Evolutionary conservation across 371 early-diverging fungal species (phyloP), one percentile per base, ranked within the genome.

Genomic region (Lichtheimia hyalospora): DNA sequence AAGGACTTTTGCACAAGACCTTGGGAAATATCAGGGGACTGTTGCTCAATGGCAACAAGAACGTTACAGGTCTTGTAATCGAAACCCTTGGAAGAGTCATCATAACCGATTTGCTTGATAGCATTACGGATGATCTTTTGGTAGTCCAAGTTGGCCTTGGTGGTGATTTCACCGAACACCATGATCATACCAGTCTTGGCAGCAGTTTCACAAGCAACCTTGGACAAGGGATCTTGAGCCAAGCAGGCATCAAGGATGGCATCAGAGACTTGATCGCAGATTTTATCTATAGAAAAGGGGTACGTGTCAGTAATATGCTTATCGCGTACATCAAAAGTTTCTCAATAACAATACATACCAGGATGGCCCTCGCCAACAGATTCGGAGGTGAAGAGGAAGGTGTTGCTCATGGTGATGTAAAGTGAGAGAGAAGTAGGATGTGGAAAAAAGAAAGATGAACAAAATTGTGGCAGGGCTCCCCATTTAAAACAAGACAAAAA

Each of bases 361-460:
- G 99, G 98, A 82, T 99, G 99, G 65, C 99, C 99, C 85, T 97
- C 97, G 74, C 99, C 98, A 76, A 99, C 99, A 66, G 97, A 97
- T 83, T 99, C 99, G 67, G 97, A 97, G 67, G 99, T 99, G 87
- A 97, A 99, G 66, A 98, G 89, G 89, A 97, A 98, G 55, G 92
- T 92, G 48, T 69, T 62, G 70, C 61, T 63, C 66, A 62, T 67
- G 46, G 34, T 64, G 59, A 18, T 46, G 48, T 48, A 49, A 24
- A 46, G 43, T 21, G 18, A 24, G 23, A 27, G 16, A 25, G 44
- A 23, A 10, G 21, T 20, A 10, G 13, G 15, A 25, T 21, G n/a
- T 3, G 27, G 25, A 27, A 44, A 16, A 56, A 41, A 59, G 50
- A 25, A 49, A 51, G 18, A 59, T 27, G 46, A 25, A 42, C 5